Evolutionary conservation across 2,329 filamentous ascomycete genomes (phyloP).

Genomic region (Pochonia chlamydosporia): DNA sequence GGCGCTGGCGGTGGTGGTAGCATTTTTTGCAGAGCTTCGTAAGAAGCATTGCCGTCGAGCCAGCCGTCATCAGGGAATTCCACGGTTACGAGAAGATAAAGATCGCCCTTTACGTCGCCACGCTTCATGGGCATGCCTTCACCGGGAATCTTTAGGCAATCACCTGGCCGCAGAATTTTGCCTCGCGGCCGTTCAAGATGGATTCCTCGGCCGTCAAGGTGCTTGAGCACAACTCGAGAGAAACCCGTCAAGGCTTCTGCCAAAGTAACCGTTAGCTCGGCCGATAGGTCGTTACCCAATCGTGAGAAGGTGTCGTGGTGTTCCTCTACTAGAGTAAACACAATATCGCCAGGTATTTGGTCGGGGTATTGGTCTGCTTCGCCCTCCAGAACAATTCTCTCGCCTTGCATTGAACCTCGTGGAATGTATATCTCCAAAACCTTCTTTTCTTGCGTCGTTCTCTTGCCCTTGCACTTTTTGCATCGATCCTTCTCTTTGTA

Average conservation of each 20-base stretch:
- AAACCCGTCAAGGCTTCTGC: conserved; percentile 84
- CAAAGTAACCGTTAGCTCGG: conserved; percentile 74
- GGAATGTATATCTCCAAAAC: conserved; percentile 95
- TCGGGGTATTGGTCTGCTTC: conserved; percentile 92
- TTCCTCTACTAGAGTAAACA: conserved; percentile 81
- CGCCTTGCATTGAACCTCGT: conserved; percentile 77
- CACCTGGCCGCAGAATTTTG: conserved; percentile 74
- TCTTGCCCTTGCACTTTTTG: conserved; percentile 96
- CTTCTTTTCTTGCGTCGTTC: conserved; percentile 83
- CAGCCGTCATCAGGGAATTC: conserved; percentile 86
- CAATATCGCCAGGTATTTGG: conserved; percentile 84
- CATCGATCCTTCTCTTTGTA: conserved; percentile 97
- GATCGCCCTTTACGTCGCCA: conserved; percentile 75
- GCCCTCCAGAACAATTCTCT: conserved; percentile 83
- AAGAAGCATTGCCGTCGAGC: conserved; percentile 64
- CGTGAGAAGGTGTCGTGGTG: conserved; percentile 77
- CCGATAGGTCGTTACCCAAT: conserved; percentile 76
- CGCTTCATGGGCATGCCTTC: conserved; percentile 95
- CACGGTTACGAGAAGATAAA: conserved; percentile 82
- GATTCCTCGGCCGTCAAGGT: conserved; percentile 90
- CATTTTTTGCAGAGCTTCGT: conserved; percentile 67
- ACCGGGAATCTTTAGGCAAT: conserved; percentile 77
- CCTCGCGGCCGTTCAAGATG: conserved; percentile 73
- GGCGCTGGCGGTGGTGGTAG: conserved; percentile 59
- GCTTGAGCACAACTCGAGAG: conserved; percentile 81